Base-by-base conservation (phyloP, 2,329 filamentous ascomycete species). In the Fusarium pseudocircinatum region DNA sequence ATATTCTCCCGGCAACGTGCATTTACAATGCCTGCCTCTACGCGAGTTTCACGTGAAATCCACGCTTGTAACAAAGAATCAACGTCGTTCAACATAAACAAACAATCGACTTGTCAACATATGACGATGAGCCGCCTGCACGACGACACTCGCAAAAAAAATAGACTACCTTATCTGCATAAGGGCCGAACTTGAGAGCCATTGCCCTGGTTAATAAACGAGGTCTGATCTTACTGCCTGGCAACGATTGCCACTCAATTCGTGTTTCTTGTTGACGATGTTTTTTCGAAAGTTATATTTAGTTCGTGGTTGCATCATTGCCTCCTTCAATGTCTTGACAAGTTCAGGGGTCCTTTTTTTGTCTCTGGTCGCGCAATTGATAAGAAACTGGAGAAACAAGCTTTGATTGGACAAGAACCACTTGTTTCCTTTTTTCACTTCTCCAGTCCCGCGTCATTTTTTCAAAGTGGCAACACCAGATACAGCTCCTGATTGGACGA, bases 401-500 rank as follows among this genome's bases (percentile, higher is more conserved):
- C 50, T 50, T 59, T 69, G 56, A 72, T 69, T 67, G 63, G 66
- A 59, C 32, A 24, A 47, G 43, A 71, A 49, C 39, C 60, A 56
- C 46, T 61, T 58, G 56, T 60, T 72, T 65, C 46, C 63, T 67
- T 72, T 72, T 73, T 76, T 61, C 60, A 67, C 43, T 60, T 40
- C 60, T 66, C 64, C 66, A 77, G 56, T 61, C 72, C 59, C 63
- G 67, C 70, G 69, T 72, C 74, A 74, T 69, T 59, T 67, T 68
- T 56, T 60, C 47, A 57, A 46, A 63, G 75, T 77, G 75, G 74
- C 75, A 69, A 75, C 34, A 47, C 30, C 34, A 5, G 37, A 12
- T 7, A 34, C 32, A 9, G 14, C 22, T 24, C 7, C 12, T 75
- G 58, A 69, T 77, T 77, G 75, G 75, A 40, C 40, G 43, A 70